These are phyloP conservation scores for Ceratobasidium sp. DNA, from an alignment of 1,284 basidiomycete genomes.

Conservation along the genomic window DNA sequence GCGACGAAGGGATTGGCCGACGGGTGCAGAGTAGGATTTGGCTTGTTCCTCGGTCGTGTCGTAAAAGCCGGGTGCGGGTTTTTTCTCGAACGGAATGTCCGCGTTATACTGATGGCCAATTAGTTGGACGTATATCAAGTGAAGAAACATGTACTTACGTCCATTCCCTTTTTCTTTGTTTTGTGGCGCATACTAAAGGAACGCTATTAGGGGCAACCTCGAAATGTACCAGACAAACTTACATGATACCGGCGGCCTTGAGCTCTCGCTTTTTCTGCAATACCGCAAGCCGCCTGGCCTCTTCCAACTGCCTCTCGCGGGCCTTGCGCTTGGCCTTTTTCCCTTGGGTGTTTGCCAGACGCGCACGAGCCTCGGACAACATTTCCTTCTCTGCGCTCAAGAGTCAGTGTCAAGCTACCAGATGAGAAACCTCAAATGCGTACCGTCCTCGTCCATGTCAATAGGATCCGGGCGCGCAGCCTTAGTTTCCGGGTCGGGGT, in stretches of 20 bases:
- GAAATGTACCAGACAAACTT: constrained; percentile 47
- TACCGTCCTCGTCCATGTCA: constrained; percentile 99
- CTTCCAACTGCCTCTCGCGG: constrained; percentile 94
- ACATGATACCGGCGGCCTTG: constrained; percentile 98
- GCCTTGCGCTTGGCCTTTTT: constrained; percentile 99
- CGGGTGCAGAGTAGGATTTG: constrained; percentile 84
- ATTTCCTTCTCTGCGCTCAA: constrained; percentile 90
- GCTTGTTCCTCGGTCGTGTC: constrained; percentile 95
- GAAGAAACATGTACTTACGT: constrained; percentile 61
- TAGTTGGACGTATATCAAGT: constrained; percentile 28
- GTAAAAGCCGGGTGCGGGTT: constrained; percentile 94
- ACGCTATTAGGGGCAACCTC: not conserved
- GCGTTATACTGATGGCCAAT: constrained; percentile 78
- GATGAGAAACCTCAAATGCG: constrained; percentile 44
- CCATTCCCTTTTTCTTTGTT: constrained; percentile 96
- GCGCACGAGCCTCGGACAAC: constrained; percentile 97
- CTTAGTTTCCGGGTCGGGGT: constrained; percentile 98
- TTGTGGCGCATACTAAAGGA: constrained; percentile 65
- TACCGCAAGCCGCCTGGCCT: constrained; percentile 91
- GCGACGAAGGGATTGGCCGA: constrained; percentile 88
- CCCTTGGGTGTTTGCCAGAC: constrained; percentile 98
- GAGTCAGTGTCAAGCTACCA: not conserved
- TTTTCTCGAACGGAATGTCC: constrained; percentile 99
- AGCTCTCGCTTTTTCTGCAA: constrained; percentile 98
- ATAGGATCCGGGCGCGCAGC: constrained; percentile 98